phyloP scores from a whole-genome alignment of 768 basidiomycete species.

The Tubosaeta sp. region DNA sequence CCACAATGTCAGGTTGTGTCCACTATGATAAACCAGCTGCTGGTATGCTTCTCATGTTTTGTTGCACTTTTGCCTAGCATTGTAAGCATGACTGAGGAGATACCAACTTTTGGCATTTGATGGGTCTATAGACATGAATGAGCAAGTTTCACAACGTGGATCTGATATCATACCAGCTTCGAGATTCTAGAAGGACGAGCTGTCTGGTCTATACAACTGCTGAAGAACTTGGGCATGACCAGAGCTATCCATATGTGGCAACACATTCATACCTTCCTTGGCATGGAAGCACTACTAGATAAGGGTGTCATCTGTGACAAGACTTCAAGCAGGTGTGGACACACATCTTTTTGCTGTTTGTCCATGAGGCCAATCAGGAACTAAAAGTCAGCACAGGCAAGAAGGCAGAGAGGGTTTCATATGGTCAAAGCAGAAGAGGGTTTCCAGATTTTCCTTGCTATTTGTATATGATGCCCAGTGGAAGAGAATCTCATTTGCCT shows the following conservation, averaged over 20 bases:
- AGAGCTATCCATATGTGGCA: conserved; percentile 88
- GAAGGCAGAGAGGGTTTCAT: conserved; percentile 95
- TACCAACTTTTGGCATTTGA: conserved; percentile 99
- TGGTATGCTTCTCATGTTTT: conserved; percentile 99
- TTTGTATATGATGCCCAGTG: conserved; percentile 99
- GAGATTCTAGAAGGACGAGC: conserved; percentile 92
- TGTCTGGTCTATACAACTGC: conserved; percentile 96
- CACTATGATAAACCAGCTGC: conserved; percentile 99
- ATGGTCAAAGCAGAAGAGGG: conserved; percentile 89
- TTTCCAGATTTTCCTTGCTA: conserved; percentile 94
- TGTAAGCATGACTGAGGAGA: conserved; percentile 94
- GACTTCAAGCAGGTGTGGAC: conserved; percentile 20
- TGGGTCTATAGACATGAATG: conserved; percentile 53
- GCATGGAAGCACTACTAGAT: conserved; percentile 79
- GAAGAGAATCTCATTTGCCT: conserved; percentile 98
- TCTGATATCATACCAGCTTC: conserved; percentile 70
- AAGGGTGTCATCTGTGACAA: conserved; percentile 12
- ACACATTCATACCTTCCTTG: conserved; percentile 94
- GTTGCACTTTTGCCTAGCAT: conserved; percentile 98
- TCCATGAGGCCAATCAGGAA: conserved; percentile 99
- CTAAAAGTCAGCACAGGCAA: conserved; percentile 98
- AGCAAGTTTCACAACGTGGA: neutral
- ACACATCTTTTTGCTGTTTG: conserved; percentile 94
- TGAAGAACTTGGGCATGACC: conserved; percentile 96
- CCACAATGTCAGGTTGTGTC: conserved; percentile 99